Evolutionary conservation across 2,329 filamentous ascomycete genomes (phyloP), one percentile per base, ranked within the genome.

Genomic region (Didymella sp.): DNA sequence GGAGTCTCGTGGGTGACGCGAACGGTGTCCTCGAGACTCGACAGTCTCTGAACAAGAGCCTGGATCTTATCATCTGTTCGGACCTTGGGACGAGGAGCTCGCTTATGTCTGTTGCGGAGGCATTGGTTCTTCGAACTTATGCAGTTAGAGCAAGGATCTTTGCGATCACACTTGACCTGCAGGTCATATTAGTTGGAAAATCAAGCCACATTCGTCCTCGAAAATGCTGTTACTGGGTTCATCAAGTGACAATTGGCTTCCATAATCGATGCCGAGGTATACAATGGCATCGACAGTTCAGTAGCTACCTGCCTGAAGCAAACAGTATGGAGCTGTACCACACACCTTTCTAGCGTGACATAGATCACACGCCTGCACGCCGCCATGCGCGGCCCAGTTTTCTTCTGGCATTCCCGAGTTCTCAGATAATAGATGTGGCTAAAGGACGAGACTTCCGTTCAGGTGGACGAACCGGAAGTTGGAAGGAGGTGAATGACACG

Each of bases 91-190:
- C 63, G 65, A 28, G 66, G 62, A 47, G 61, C 49, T 17, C 66
- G 64, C 44, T 71, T 72, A 46, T 71, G 65, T 25, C 70, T 66
- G 27, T 70, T 72, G 15, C 73, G 69, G n/a, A 74, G 62, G 47
- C 72, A 75, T 11, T 71, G 60, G 7, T 58, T 57, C 48, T 69
- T 69, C 8, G 67, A 61, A 27, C 47, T 51, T 43, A 64, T 41
- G 41, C 73, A 75, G 37, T 71, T 73, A 25, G 61, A 60, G 42
- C 73, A 75, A 30, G 73, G 73, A 17, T 73, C 69, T 42, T 73
- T 65, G 22, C 73, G 69, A 53, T 75, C 67, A 40, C 73, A 75
- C 59, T 73, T 75, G 25, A 75, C 70, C 72, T 74, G 27, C n/a
- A 40, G 12, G 22, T 24, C 19, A 2, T 41, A 17, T 52, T 22